These are phyloP conservation scores for Amaranthus cruentus DNA, from an alignment of 148 eudicot species.

Conservation along the genomic window DNA sequence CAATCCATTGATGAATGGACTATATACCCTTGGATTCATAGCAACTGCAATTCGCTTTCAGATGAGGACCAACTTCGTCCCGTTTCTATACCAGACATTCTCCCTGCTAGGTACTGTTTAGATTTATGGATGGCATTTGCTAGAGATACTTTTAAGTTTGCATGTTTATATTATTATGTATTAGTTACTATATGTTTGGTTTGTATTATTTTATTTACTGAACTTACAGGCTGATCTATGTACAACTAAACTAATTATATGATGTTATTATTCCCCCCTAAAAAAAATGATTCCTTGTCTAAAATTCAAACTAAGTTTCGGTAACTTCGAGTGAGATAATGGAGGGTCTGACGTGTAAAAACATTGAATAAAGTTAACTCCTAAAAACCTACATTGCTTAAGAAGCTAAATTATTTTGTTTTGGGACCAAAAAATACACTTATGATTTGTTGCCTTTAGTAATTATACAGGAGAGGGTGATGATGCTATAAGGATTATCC, in stretches of 20 bases:
- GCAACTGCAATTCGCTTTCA: constrained; percentile 85
- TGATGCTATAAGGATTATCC: no score
- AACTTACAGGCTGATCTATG: no score
- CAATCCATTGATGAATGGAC: constrained; percentile 75
- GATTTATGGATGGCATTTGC: background rate
- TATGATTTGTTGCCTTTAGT: no score
- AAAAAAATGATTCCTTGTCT: no score
- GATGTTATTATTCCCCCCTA: no score
- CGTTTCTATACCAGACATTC: constrained; percentile 81
- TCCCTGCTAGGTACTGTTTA: constrained; percentile 75
- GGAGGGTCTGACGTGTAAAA: background rate
- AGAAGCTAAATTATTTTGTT: background rate
- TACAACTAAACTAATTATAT: no score
- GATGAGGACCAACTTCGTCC: constrained; percentile 94
- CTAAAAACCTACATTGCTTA: background rate
- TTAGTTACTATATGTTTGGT: no score
- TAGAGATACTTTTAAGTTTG: background rate
- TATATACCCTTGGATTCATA: constrained; percentile 95
- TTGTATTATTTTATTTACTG: no score
- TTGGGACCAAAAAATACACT: background rate
- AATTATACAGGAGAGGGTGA: no score
- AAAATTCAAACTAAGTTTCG: background rate
- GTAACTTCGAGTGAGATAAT: background rate
- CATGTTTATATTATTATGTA: no score
- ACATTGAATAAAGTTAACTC: background rate